Evolutionary conservation across 2,329 filamentous ascomycete genomes (phyloP).

Genomic region (Didymella keratinophila): DNA sequence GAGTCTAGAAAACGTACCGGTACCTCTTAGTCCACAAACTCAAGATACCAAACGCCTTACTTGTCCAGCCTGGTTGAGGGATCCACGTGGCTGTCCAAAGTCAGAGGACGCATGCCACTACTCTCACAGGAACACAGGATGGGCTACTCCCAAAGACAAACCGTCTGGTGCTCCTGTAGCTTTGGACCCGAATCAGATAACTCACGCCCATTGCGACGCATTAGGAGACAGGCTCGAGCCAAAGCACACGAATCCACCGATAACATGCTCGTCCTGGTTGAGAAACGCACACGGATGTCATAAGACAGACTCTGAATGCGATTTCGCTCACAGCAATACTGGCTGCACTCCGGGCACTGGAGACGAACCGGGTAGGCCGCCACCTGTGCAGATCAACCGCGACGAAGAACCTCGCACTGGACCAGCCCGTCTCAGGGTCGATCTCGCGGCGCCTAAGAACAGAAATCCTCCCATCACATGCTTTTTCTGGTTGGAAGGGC

Average conservation of each 20-base stretch:
- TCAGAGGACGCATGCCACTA: conserved; percentile 19
- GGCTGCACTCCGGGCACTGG: background rate
- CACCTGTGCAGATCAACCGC: background rate
- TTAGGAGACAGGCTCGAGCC: background rate
- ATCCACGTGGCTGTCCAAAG: conserved; percentile 17
- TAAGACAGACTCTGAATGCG: background rate
- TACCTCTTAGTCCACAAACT: background rate
- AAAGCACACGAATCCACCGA: background rate
- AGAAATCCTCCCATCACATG: conserved; percentile 1
- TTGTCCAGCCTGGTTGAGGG: conserved; percentile 25
- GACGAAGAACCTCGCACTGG: background rate
- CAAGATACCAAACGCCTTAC: conserved; percentile 11
- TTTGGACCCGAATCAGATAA: conserved; percentile 3
- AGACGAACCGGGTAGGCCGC: background rate
- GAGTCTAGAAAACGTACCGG: background rate
- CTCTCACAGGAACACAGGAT: conserved; percentile 17
- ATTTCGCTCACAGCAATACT: background rate
- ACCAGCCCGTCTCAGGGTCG: background rate
- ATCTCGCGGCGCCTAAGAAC: background rate
- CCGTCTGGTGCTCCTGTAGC: background rate
- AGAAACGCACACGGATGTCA: background rate
- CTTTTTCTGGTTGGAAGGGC: background rate
- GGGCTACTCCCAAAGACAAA: conserved; percentile 13
- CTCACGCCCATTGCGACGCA: conserved; percentile 1
- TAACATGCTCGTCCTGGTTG: background rate